Base-by-base conservation (phyloP, 768 basidiomycete species). In the Rhizopogon vesiculosus region DNA sequence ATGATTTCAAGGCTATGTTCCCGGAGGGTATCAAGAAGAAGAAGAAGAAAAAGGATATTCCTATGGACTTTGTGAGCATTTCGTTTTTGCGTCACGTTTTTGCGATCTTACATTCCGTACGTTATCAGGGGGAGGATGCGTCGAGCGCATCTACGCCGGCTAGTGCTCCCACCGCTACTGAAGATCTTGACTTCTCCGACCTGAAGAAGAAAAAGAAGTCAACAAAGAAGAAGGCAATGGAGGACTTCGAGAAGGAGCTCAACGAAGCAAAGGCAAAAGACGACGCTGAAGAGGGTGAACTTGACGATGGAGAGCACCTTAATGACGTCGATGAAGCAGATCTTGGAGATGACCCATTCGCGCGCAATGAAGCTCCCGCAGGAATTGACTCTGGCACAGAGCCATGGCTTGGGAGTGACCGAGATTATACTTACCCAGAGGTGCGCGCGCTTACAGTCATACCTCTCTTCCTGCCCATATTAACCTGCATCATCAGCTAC, bases 361-460 rank as follows among this genome's bases (percentile, higher is more conserved):
- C 86, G 6, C 73, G 69, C 50, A 70, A 75, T 10, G 80, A 86
- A 56, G 79, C 69, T 5, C 80, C 82, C 6, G 76, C 81, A 7
- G 81, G 79, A 28, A 74, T 89, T 1, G 90, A 92, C 61, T 80
- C 82, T 19, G 91, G 89, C 7, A 87, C 77, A 31, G 92, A 93
- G 65, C 82, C 91, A 44, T 99, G 96, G 96, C 79, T 97, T 25
- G 83, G 83, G 66, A 91, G 86, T 60, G 95, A 98, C 71, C 83
- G 96, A 43, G 96, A 98, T 72, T 97, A 98, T 69, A 89, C 85
- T n/a, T 99, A 98, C 69, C 83, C 82, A 53, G 96, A 99, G 81
- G 94, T 90, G 40, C 46, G 80, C 62, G 10, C n/a, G 41, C 41
- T 19, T 29, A 35, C n/a, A 13, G 22, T 41, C 18, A 1, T 18